Conservation (phyloP, 2,329 filamentous ascomycete species). For the Penicillium italicum region DNA sequence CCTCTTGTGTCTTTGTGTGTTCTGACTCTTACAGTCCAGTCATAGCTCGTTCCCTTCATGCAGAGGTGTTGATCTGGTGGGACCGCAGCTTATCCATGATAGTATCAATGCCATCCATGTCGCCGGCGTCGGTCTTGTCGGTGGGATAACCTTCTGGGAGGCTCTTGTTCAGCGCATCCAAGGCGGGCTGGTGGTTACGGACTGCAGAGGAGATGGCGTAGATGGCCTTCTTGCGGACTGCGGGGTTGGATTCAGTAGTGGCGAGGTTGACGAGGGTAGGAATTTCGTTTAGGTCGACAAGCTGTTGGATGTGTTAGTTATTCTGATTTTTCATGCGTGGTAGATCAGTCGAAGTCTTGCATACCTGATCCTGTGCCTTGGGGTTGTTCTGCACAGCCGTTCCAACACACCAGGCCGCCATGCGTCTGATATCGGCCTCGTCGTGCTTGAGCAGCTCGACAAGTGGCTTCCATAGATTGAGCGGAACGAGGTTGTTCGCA, state of each 20-base stretch:
- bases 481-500: constrained; percentile 81
- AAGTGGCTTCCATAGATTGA: constrained; percentile 79
- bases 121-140: constrained; percentile 68
- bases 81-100: constrained; percentile 67
- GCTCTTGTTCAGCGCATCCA: constrained; percentile 63
- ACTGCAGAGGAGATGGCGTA: constrained; percentile 82
- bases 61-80: constrained; percentile 27
- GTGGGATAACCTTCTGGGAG: constrained; percentile 59
- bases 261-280: constrained; percentile 65
- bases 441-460: constrained; percentile 65
- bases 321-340: constrained; percentile 39
- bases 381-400: constrained; percentile 96
- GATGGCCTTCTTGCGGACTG: constrained; percentile 79
- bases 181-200: constrained; percentile 80
- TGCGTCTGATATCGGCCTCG: constrained; percentile 69
- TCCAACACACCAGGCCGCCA: constrained; percentile 91
- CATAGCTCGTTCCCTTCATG: constrained; percentile 15
- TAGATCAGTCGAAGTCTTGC: constrained; percentile 31
- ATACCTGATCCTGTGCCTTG: constrained; percentile 71
- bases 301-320: constrained; percentile 32
- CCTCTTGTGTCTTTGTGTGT: constrained; percentile 1
- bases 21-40: not conserved
- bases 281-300: constrained; percentile 62
- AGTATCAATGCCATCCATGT: constrained; percentile 82
- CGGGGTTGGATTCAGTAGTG: constrained; percentile 55